phyloP scores from a whole-genome alignment of 306 rosid species.

The Alnus rubra region DNA sequence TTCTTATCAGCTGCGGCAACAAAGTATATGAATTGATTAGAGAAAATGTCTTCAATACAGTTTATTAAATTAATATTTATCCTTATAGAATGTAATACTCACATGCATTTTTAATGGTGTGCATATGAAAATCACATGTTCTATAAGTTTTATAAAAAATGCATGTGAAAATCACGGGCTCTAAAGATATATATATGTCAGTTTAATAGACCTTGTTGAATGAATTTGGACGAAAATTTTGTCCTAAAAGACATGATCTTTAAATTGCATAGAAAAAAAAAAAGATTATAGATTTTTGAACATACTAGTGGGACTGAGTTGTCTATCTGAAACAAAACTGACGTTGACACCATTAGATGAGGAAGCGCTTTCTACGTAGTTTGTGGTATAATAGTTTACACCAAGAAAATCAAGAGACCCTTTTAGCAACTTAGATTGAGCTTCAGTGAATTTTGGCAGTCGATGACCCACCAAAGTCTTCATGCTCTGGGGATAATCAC shows the following conservation, averaged over 20 bases:
- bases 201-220: neutral
- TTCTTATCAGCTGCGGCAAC: slow-evolving; percentile 20
- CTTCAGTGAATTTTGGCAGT: slow-evolving; percentile 52
- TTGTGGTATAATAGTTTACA: slow-evolving; percentile 55
- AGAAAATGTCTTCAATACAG: too few relatives aligned
- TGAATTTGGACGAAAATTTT: too few relatives aligned
- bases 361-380: slow-evolving; percentile 37
- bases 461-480: slow-evolving; percentile 43
- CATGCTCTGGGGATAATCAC: slow-evolving; percentile 57
- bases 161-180: too few relatives aligned
- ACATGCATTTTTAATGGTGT: too few relatives aligned
- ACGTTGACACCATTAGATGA: slow-evolving; percentile 22
- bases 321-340: slow-evolving; percentile 33
- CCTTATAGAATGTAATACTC: too few relatives aligned
- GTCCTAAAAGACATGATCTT: too few relatives aligned
- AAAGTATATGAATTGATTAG: too few relatives aligned
- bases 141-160: too few relatives aligned
- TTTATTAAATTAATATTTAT: too few relatives aligned
- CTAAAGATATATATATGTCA: neutral
- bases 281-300: neutral
- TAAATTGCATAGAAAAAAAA: too few relatives aligned
- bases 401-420: slow-evolving; percentile 69
- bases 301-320: slow-evolving; percentile 38
- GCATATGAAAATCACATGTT: too few relatives aligned
- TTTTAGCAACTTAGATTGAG: slow-evolving; percentile 29